Evolutionary conservation across 257 asterid species (phyloP).

Genomic region (Nemophila menziesii): DNA sequence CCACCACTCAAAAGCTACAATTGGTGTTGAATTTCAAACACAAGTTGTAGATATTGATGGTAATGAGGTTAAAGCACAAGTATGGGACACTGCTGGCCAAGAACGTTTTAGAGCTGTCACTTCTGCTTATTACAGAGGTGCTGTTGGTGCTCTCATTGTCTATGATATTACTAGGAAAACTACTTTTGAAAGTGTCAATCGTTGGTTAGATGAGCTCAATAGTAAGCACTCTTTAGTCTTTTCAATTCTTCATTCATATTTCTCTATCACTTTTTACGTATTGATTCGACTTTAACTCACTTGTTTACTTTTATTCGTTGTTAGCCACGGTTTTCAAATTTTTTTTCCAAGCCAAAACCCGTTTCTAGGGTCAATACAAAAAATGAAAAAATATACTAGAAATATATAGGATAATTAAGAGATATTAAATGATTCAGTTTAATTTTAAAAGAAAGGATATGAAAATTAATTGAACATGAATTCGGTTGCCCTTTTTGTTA

Average conservation of each 20-base stretch:
- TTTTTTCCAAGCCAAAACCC: no score
- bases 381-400: no score
- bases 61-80: not conserved
- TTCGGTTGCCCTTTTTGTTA: no score
- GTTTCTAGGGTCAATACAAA: no score
- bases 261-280: not conserved
- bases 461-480: no score
- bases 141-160: slow-evolving; percentile 4
- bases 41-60: slow-evolving; percentile 1
- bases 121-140: slow-evolving; percentile 8
- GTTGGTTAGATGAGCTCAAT: slow-evolving; percentile 5
- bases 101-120: slow-evolving; percentile 7
- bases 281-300: no score
- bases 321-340: no score
- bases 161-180: not conserved
- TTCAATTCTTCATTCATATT: not conserved
- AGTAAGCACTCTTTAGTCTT: not conserved
- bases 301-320: no score
- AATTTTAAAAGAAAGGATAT: no score
- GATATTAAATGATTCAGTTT: no score
- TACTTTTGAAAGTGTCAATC: not conserved
- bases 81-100: slow-evolving; percentile 5
- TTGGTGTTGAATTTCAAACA: slow-evolving; percentile 4
- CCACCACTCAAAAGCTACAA: slow-evolving; percentile 1
- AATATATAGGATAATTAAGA: no score